phyloP scores from a whole-genome alignment of 768 basidiomycete species.

The Tricholoma flavovirens region DNA sequence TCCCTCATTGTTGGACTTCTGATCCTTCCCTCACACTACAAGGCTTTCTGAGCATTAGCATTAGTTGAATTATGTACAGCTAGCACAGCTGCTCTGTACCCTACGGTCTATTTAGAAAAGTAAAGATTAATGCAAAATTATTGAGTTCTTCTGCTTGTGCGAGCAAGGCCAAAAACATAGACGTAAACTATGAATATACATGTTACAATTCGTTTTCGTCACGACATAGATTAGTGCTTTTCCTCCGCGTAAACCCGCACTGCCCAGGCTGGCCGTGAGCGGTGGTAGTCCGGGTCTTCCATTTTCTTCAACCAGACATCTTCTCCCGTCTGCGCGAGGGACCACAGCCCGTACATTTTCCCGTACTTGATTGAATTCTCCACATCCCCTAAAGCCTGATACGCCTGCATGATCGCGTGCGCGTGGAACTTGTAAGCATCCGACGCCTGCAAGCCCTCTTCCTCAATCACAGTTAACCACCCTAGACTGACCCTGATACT shows the following conservation, averaged over 20 bases:
- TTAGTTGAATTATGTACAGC: not conserved
- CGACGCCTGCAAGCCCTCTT: slow-evolving; percentile 13
- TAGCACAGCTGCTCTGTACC: not conserved
- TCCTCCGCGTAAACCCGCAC: slow-evolving; percentile 2
- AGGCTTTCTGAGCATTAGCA: not conserved
- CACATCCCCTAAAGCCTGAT: slow-evolving; percentile 13
- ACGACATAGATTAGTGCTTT: not conserved
- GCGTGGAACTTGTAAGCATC: slow-evolving; percentile 48
- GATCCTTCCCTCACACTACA: no score
- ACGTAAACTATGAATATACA: not conserved
- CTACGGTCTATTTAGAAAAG: not conserved
- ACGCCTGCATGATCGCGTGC: slow-evolving; percentile 13
- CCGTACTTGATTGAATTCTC: slow-evolving; percentile 14
- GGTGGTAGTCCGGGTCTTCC: slow-evolving; percentile 9
- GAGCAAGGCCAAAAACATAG: not conserved
- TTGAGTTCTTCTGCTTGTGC: not conserved
- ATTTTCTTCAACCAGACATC: slow-evolving; percentile 9
- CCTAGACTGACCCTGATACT: slow-evolving; percentile 14
- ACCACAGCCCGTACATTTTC: slow-evolving; percentile 11
- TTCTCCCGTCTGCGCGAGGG: slow-evolving; percentile 10
- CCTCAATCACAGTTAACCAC: slow-evolving; percentile 13
- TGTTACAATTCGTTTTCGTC: not conserved
- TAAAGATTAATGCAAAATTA: not conserved
- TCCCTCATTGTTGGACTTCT: no score
- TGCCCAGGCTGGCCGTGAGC: slow-evolving; percentile 7